phyloP scores from a whole-genome alignment of 108 stramenopile genomes.

The Schizochytrium sp. region DNA sequence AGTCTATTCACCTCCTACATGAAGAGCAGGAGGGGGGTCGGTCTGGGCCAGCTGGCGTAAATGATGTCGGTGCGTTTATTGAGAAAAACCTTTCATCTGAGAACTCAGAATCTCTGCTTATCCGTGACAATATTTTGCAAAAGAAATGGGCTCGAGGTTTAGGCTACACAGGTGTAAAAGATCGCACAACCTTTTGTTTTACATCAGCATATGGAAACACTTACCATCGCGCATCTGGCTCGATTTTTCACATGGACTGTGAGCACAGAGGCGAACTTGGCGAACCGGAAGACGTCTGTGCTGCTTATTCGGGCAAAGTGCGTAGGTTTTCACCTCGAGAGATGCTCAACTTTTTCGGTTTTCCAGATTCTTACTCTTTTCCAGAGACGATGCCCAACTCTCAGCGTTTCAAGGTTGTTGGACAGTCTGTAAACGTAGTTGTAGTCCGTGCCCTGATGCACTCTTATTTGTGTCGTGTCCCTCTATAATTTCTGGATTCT shows the following conservation, averaged over 20 bases:
- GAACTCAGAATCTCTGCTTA: neutral
- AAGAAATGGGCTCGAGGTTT: slow-evolving; percentile 55
- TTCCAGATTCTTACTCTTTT: slow-evolving; percentile 3
- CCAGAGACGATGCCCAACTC: neutral
- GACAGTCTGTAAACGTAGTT: slow-evolving; percentile 53
- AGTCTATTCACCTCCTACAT: neutral
- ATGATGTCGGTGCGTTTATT: slow-evolving; percentile 22
- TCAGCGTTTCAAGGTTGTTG: slow-evolving; percentile 31
- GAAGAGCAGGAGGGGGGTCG: neutral
- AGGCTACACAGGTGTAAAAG: neutral
- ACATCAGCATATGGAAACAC: slow-evolving; percentile 47
- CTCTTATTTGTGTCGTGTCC: neutral
- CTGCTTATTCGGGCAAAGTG: neutral
- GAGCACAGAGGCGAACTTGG: neutral
- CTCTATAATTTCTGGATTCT: neutral
- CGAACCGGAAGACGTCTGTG: slow-evolving; percentile 24
- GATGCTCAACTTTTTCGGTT: slow-evolving; percentile 51
- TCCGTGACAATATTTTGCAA: neutral
- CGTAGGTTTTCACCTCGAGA: slow-evolving; percentile 31
- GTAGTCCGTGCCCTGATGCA: slow-evolving; percentile 51
- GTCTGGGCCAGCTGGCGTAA: slow-evolving; percentile 29
- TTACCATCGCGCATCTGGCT: neutral
- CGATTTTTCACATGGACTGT: slow-evolving; percentile 38
- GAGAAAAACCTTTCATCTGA: neutral
- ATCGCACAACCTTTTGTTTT: slow-evolving; percentile 52